Conservation (phyloP, 1,284 basidiomycete species). For the Ganoderma sp. region DNA sequence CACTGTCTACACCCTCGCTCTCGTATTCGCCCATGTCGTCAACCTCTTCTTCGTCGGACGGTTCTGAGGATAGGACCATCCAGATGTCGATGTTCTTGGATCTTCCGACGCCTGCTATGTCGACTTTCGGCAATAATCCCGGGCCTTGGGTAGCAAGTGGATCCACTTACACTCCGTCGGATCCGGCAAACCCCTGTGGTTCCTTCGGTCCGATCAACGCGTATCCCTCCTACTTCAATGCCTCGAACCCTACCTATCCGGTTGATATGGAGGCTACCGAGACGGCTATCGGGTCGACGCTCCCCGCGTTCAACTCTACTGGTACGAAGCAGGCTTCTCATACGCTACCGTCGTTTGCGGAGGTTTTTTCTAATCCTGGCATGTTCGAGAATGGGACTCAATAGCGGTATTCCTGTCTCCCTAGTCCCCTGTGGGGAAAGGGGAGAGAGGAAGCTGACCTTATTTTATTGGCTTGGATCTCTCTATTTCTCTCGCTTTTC, state of each 20-base stretch:
- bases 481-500: constrained; percentile 17
- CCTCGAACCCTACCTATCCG: constrained; percentile 13
- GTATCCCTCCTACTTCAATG: constrained; percentile 11
- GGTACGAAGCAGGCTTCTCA: constrained; percentile 15
- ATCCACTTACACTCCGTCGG: constrained; percentile 21
- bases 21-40: constrained; percentile 41
- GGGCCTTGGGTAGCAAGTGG: constrained; percentile 28
- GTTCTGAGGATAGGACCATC: constrained; percentile 41
- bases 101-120: constrained; percentile 32
- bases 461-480: constrained; percentile 30
- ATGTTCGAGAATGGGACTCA: constrained; percentile 25
- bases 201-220: constrained; percentile 9
- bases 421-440: constrained; percentile 36
- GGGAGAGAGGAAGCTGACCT: constrained; percentile 33
- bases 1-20: constrained; percentile 38
- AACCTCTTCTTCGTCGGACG: constrained; percentile 40
- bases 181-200: constrained; percentile 27
- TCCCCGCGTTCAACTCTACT: constrained; percentile 16
- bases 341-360: constrained; percentile 29
- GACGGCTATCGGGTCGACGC: constrained; percentile 15
- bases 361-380: constrained; percentile 29
- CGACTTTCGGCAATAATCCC: constrained; percentile 27
- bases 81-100: constrained; percentile 40
- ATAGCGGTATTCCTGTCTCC: constrained; percentile 35
- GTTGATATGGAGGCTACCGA: constrained; percentile 15